Percentiles rank a stretch among this genome's conserved stretches.
Evolutionary conservation across 2,329 filamentous ascomycete species (phyloP).

Genomic region (Fusarium secorum): DNA sequence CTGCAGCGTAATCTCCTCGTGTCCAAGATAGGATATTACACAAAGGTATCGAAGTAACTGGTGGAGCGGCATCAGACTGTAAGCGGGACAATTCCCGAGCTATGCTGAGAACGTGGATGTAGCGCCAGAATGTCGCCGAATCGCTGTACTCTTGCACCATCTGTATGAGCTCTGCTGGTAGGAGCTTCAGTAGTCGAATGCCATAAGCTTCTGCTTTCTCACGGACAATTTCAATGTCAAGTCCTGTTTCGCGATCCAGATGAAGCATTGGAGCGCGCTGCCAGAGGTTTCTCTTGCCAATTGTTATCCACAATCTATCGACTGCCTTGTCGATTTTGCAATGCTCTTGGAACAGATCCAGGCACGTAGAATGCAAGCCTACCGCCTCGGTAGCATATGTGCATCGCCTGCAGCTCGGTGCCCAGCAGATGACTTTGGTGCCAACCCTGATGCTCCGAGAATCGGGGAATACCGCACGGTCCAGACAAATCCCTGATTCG

Average conservation of each 20-base stretch:
- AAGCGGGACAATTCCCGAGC: neutral
- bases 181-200: neutral
- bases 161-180: slow-evolving; percentile 7
- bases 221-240: neutral
- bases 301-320: slow-evolving; percentile 2
- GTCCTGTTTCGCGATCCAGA: neutral
- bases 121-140: slow-evolving; percentile 3
- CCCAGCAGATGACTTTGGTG: neutral
- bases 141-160: slow-evolving; percentile 4
- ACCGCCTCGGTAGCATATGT: neutral
- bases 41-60: neutral
- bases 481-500: neutral
- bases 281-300: slow-evolving; percentile 1
- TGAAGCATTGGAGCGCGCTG: slow-evolving; percentile 1
- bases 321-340: neutral
- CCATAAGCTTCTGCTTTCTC: slow-evolving; percentile 1
- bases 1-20: neutral
- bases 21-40: slow-evolving; percentile 5
- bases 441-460: neutral
- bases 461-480: neutral
- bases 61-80: neutral
- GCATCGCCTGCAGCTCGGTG: neutral
- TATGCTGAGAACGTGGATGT: neutral
- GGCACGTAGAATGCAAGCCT: neutral
- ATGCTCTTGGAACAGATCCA: neutral